Evolutionary conservation across 2,329 filamentous ascomycete genomes (phyloP), one percentile per base, ranked within the genome.

Genomic region (Trichophaea hybrida): DNA sequence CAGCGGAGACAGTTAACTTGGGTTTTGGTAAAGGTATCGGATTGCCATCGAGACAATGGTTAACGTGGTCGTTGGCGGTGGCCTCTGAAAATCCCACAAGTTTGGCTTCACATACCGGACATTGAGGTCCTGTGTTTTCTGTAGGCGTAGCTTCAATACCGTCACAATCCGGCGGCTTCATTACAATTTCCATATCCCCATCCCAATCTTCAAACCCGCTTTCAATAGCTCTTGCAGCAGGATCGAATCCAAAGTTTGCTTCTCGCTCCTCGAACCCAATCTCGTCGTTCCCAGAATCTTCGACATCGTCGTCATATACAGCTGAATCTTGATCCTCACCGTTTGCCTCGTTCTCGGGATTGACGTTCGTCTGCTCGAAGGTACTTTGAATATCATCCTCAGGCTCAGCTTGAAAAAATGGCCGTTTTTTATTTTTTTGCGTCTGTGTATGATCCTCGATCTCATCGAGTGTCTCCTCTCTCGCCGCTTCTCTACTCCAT

Each of bases 41-140:
- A 50, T 85, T 85, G 1, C 88, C 88, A 70, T 98, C 93, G 1
- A 98, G 76, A 72, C 93, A 98, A 7, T 84, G 82, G 70, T 98
- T 98, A 65, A 98, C 93, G 71, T 98, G 93, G 1, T 84, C 74
- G 5, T 85, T 86, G 7, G 83, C 85, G 67, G 91, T 80, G 69
- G 89, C 81, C 61, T 73, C 70, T 58, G 75, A 80, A 10, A 83
- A 71, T 0, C 81, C 83, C 13, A 71, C 73, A 37, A 96, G 75
- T 64, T 73, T 43, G 1, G 76, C 75, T 66, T 79, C 80, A 71
- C 93, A 97, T 33, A 97, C 83, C 0, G 91, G 91, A 70, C 90
- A 97, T 31, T 72, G 13, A 6, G 50, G 48, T 50, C 48, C 70
- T 1, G 74, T 68, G 5, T 68, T 68, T 46, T 71, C 69, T 37